A percentile compares a stretch with the other conserved stretches of the same genome.
These are phyloP conservation scores for Claviceps paspali DNA, from an alignment of 2,329 filamentous ascomycete genomes.

Conservation along the genomic window DNA sequence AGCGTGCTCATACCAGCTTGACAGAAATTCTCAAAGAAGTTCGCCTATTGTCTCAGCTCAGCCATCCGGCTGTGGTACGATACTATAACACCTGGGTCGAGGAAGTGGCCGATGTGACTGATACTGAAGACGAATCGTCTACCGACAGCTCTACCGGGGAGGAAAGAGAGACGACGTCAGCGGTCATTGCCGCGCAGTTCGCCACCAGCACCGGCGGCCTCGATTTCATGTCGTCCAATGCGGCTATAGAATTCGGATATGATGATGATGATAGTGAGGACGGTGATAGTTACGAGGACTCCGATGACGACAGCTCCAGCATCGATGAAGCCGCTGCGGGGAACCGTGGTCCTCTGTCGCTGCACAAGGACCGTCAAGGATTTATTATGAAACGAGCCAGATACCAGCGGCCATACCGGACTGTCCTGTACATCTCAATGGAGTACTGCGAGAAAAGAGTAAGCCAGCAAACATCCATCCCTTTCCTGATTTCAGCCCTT, in stretches of 20 bases:
- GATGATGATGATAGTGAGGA: conserved; percentile 34
- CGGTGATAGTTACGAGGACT: conserved; percentile 30
- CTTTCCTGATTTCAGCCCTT: background rate
- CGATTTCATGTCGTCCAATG: conserved; percentile 85
- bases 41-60: conserved; percentile 76
- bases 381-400: conserved; percentile 18
- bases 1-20: conserved; percentile 61
- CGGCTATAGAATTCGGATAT: conserved; percentile 64
- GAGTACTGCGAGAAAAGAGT: conserved; percentile 90
- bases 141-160: conserved; percentile 30
- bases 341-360: conserved; percentile 13
- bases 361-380: conserved; percentile 16
- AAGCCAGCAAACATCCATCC: conserved; percentile 17
- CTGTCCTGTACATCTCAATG: conserved; percentile 93
- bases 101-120: conserved; percentile 39
- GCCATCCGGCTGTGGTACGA: conserved; percentile 71
- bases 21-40: conserved; percentile 77
- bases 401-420: conserved; percentile 41
- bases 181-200: conserved; percentile 38
- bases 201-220: conserved; percentile 62
- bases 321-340: conserved; percentile 16
- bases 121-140: conserved; percentile 42
- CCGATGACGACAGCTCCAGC: conserved; percentile 27
- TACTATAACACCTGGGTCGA: conserved; percentile 97
- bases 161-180: conserved; percentile 23